Conservation (phyloP, 164 flowering plant species). For the Vitis rupestris region DNA sequence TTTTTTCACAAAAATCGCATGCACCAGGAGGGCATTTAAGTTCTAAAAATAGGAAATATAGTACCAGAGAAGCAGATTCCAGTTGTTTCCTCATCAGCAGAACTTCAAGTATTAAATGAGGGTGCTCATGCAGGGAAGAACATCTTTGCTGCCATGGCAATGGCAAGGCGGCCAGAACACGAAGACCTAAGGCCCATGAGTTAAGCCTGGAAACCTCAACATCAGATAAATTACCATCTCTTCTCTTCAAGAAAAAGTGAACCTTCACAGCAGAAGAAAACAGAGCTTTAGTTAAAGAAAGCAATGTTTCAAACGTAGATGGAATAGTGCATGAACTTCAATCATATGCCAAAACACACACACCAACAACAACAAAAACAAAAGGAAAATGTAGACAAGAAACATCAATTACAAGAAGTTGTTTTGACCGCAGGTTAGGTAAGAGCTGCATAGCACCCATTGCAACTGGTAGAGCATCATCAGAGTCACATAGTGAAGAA, state of each 20-base stretch:
- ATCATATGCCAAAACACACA: neutral
- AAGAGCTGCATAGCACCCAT: slow-evolving; percentile 98
- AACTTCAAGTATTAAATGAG: slow-evolving; percentile 91
- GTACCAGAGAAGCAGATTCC: slow-evolving; percentile 93
- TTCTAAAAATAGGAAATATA: neutral
- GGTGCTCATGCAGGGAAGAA: slow-evolving; percentile 95
- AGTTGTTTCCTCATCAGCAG: slow-evolving; percentile 97
- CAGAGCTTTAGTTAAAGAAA: neutral
- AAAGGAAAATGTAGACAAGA: slow-evolving; percentile 1
- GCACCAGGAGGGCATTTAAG: no score
- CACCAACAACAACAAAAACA: neutral
- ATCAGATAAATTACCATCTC: slow-evolving; percentile 84
- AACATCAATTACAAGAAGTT: slow-evolving; percentile 72
- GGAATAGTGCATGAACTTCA: neutral
- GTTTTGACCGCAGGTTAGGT: slow-evolving; percentile 91
- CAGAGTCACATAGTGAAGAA: slow-evolving; percentile 84
- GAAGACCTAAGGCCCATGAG: slow-evolving; percentile 98
- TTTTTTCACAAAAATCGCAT: no score
- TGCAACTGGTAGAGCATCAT: slow-evolving; percentile 97
- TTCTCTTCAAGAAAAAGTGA: slow-evolving; percentile 94
- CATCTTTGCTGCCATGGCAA: slow-evolving; percentile 98
- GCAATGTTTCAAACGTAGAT: neutral
- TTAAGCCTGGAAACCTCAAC: slow-evolving; percentile 80
- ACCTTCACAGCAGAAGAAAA: slow-evolving; percentile 52
- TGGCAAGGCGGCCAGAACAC: slow-evolving; percentile 90